A percentile compares a stretch with the other conserved stretches of the same genome.
phyloP scores from a whole-genome alignment of 345 rosid genomes.

The Brassica nigra region DNA sequence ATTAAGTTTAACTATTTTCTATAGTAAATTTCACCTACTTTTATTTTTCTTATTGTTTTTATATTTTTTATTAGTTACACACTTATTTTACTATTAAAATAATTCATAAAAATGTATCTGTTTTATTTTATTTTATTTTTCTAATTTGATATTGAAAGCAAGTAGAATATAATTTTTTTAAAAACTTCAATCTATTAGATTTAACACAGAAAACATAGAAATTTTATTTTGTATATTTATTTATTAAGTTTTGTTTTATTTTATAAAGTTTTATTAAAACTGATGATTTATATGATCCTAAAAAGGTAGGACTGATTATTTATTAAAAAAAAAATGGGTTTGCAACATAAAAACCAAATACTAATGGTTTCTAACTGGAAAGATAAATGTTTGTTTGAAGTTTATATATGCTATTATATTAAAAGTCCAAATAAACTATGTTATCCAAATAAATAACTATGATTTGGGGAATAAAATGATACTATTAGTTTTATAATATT shows the following conservation, averaged over 20 bases:
- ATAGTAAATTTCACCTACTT: too few relatives aligned
- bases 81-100: too few relatives aligned
- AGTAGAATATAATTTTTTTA: background rate
- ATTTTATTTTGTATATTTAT: too few relatives aligned
- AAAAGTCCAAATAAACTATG: too few relatives aligned
- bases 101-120: too few relatives aligned
- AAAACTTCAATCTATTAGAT: background rate
- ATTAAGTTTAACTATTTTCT: too few relatives aligned
- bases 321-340: background rate
- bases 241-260: too few relatives aligned
- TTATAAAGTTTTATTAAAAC: too few relatives aligned
- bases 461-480: background rate
- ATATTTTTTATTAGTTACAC: too few relatives aligned
- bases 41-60: too few relatives aligned
- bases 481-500: background rate
- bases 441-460: background rate
- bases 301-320: background rate
- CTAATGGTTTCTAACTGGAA: background rate
- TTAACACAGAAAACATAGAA: background rate
- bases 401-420: background rate
- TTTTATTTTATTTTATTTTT: too few relatives aligned
- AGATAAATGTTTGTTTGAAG: background rate
- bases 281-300: background rate
- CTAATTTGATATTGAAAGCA: background rate
- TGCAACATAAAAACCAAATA: background rate